These are phyloP conservation scores for Aspergillus olivimuriae DNA, from an alignment of 495 filamentous ascomycete genomes.

Conservation along the genomic window DNA sequence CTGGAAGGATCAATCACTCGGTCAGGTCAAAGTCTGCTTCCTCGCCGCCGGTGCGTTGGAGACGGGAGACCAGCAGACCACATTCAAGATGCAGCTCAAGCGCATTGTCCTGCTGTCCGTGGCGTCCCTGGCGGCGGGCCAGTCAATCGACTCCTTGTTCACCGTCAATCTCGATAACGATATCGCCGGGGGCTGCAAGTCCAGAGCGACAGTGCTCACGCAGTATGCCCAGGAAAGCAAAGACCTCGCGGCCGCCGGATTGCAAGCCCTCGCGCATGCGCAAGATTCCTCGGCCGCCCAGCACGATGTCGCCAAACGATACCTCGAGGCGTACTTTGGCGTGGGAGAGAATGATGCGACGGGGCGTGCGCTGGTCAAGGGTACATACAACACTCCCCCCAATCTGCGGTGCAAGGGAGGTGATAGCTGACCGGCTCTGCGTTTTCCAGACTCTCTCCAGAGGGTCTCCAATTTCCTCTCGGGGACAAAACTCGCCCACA, in stretches of 20 bases:
- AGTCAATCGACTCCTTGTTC: background rate
- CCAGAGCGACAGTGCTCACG: background rate
- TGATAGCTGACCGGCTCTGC: too few species aligned
- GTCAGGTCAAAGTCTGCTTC: too few species aligned
- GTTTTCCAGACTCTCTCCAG: too few species aligned
- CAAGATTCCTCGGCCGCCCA: background rate
- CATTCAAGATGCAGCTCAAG: background rate
- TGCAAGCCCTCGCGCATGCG: background rate
- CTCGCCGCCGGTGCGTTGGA: too few species aligned
- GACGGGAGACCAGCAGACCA: too few species aligned
- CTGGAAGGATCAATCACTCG: too few species aligned
- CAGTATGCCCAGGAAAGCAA: background rate
- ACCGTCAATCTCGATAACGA: background rate
- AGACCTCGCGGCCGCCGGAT: background rate
- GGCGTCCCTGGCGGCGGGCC: background rate
- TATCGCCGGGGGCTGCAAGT: background rate
- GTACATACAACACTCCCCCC: too few species aligned
- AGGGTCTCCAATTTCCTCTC: background rate
- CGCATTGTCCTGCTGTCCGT: background rate
- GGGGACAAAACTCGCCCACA: background rate
- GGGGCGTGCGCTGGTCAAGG: too few species aligned
- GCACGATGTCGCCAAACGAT: background rate
- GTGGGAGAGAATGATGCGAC: too few species aligned
- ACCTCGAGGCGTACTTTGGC: background rate
- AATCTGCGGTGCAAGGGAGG: too few species aligned